Percentiles rank a stretch among this genome's conserved stretches.
Evolutionary conservation across 2,329 filamentous ascomycete genomes (phyloP).

Genomic region (Trichophyton simii): DNA sequence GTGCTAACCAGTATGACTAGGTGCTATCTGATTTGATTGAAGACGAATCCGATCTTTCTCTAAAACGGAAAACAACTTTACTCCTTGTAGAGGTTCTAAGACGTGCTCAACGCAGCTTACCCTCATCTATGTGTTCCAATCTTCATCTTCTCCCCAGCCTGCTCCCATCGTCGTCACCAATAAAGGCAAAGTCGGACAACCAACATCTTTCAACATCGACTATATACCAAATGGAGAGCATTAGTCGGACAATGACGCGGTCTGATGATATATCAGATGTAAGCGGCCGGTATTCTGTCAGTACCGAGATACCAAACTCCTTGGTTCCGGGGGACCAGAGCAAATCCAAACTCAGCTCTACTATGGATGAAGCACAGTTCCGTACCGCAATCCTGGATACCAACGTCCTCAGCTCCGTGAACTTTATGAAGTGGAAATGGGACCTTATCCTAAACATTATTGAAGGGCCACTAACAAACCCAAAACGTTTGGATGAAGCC

Average conservation of each 20-base stretch:
- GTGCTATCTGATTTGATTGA: slow-evolving; percentile 39
- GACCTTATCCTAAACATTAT: slow-evolving; percentile 81
- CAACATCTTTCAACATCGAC: slow-evolving; percentile 76
- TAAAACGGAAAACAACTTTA: slow-evolving; percentile 81
- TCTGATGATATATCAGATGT: slow-evolving; percentile 43
- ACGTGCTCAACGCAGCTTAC: slow-evolving; percentile 72
- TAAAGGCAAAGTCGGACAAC: slow-evolving; percentile 53
- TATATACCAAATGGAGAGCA: slow-evolving; percentile 95
- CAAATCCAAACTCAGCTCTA: slow-evolving; percentile 44
- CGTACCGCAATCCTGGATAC: slow-evolving; percentile 55
- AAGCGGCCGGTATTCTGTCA: slow-evolving; percentile 23
- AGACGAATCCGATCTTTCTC: slow-evolving; percentile 35
- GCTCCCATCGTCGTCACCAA: slow-evolving; percentile 51
- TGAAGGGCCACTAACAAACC: slow-evolving; percentile 79
- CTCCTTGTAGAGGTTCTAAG: slow-evolving; percentile 86
- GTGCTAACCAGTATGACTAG: slow-evolving; percentile 21
- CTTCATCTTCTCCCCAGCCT: slow-evolving; percentile 81
- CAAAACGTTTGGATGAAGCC: slow-evolving; percentile 85
- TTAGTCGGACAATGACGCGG: slow-evolving; percentile 81
- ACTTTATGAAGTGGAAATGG: slow-evolving; percentile 96
- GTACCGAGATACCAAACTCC: slow-evolving; percentile 35
- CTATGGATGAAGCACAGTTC: slow-evolving; percentile 53
- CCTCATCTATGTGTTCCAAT: slow-evolving; percentile 66
- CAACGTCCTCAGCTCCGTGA: slow-evolving; percentile 75
- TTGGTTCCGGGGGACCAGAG: slow-evolving; percentile 29